These are phyloP conservation scores for Capsicum chinense DNA, from an alignment of 257 asterid species.

Conservation along the genomic window DNA sequence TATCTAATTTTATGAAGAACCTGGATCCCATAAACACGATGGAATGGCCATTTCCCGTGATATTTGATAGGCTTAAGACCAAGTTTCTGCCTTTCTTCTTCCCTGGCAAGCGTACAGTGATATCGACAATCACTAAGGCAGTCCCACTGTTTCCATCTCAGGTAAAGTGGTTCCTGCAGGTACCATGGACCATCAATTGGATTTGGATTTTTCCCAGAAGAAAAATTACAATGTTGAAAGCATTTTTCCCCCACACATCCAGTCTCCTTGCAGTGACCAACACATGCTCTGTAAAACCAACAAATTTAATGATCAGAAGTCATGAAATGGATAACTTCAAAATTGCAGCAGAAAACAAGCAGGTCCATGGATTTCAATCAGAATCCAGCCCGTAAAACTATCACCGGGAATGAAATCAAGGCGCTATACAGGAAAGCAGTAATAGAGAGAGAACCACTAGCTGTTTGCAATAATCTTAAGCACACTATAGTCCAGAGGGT, in stretches of 20 bases:
- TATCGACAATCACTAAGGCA: slow-evolving; percentile 78
- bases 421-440: background rate
- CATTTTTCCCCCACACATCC: slow-evolving; percentile 80
- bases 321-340: background rate
- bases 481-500: background rate
- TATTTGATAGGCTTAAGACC: slow-evolving; percentile 75
- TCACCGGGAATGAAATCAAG: background rate
- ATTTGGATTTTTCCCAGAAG: slow-evolving; percentile 48
- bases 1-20: slow-evolving; percentile 39
- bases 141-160: slow-evolving; percentile 89
- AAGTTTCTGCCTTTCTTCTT: slow-evolving; percentile 65
- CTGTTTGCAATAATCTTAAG: background rate
- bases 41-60: slow-evolving; percentile 89
- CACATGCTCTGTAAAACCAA: slow-evolving; percentile 61
- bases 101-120: slow-evolving; percentile 80
- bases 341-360: background rate
- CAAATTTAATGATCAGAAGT: slow-evolving; percentile 31
- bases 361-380: background rate
- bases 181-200: slow-evolving; percentile 79
- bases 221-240: slow-evolving; percentile 83
- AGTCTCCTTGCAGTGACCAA: slow-evolving; percentile 76
- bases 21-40: slow-evolving; percentile 80
- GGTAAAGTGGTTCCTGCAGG: slow-evolving; percentile 87
- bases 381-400: background rate
- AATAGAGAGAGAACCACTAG: background rate